Evolutionary conservation across 768 basidiomycete species (phyloP).

Genomic region (Amanita thiersii): DNA sequence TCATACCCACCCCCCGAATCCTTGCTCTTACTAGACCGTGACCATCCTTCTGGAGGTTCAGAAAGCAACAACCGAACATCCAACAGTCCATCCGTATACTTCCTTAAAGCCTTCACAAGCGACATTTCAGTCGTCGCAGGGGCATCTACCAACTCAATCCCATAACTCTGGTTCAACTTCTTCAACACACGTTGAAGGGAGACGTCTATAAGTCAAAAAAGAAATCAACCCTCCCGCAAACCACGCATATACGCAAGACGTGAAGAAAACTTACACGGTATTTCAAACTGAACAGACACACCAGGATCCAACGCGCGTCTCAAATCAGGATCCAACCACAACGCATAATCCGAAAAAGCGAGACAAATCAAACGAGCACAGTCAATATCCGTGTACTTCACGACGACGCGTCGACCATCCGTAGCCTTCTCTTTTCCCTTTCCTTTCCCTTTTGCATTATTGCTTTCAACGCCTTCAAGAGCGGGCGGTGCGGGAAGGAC

Average conservation of each 20-base stretch:
- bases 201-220: too few species aligned
- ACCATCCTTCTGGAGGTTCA: slow-evolving; percentile 27
- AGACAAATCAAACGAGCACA: slow-evolving; percentile 43
- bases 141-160: slow-evolving; percentile 13
- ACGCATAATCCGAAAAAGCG: slow-evolving; percentile 60
- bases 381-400: slow-evolving; percentile 29
- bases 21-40: slow-evolving; percentile 22
- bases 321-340: slow-evolving; percentile 58
- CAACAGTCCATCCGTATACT: slow-evolving; percentile 32
- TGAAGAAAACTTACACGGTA: slow-evolving; percentile 4
- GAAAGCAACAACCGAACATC: slow-evolving; percentile 59
- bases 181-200: slow-evolving; percentile 47
- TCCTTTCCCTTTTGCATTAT: slow-evolving; percentile 1
- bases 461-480: not conserved
- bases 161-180: slow-evolving; percentile 27
- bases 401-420: not conserved
- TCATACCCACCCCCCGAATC: slow-evolving; percentile 49
- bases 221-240: too few species aligned
- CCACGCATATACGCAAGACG: slow-evolving; percentile 9
- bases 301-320: slow-evolving; percentile 39
- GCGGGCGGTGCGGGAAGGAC: not conserved
- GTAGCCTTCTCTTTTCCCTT: slow-evolving; percentile 12
- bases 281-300: slow-evolving; percentile 18
- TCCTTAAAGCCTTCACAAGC: slow-evolving; percentile 54
- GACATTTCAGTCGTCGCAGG: slow-evolving; percentile 29